Evolutionary conservation across 2,329 filamentous ascomycete genomes (phyloP).

Genomic region (Fusarium keratoplasticum): DNA sequence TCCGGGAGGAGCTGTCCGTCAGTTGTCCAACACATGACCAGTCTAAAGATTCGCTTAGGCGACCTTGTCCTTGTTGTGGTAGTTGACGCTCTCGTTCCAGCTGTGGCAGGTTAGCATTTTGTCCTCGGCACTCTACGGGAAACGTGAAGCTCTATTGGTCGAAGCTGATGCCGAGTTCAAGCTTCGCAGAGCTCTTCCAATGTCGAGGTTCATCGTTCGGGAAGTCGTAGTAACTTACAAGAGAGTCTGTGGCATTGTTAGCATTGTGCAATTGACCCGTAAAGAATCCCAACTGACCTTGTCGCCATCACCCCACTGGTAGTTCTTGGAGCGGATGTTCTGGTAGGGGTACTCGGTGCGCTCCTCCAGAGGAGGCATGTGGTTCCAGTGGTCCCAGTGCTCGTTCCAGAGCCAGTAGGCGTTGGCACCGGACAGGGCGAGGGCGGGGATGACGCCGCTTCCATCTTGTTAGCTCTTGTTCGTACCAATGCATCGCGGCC

Average conservation of each 20-base stretch:
- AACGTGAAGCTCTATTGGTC: neutral
- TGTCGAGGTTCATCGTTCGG: neutral
- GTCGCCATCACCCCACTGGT: conserved; percentile 93
- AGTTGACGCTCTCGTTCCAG: conserved; percentile 97
- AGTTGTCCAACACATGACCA: conserved; percentile 38
- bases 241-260: conserved; percentile 63
- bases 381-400: conserved; percentile 96
- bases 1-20: conserved; percentile 46
- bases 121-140: neutral
- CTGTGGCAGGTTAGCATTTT: conserved; percentile 56
- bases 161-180: neutral
- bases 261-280: conserved; percentile 17
- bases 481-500: conserved; percentile 6
- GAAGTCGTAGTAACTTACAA: conserved; percentile 47
- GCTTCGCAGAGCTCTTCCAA: conserved; percentile 14
- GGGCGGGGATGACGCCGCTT: conserved; percentile 80
- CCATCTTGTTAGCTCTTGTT: conserved; percentile 39
- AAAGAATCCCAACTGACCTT: conserved; percentile 69
- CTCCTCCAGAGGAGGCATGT: conserved; percentile 90
- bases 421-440: conserved; percentile 80
- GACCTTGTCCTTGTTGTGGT: conserved; percentile 91
- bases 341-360: conserved; percentile 94
- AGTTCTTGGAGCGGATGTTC: conserved; percentile 98
- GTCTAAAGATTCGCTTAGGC: conserved; percentile 50
- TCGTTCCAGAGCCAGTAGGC: conserved; percentile 92